Percentiles rank a stretch among this genome's conserved stretches.
phyloP scores from a whole-genome alignment of 495 filamentous ascomycete species.

The Talaromyces stipitatus region DNA sequence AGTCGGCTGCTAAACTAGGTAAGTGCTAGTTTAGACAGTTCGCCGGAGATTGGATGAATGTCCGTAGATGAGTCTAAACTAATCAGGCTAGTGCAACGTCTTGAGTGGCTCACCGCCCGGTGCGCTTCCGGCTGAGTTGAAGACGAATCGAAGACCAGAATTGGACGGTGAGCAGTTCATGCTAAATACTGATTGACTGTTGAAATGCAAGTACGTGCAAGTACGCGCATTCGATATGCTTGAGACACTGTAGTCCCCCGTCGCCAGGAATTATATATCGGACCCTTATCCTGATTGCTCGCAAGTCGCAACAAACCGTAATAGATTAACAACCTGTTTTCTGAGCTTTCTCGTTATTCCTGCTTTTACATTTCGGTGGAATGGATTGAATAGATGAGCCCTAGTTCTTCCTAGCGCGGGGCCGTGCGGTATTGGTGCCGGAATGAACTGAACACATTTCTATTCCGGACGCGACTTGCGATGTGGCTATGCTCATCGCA shows the following conservation, averaged over 20 bases:
- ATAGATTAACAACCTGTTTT: background rate
- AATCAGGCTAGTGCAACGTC: background rate
- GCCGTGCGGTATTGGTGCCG: background rate
- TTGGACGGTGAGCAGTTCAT: background rate
- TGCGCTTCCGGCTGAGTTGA: background rate
- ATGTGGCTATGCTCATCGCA: background rate
- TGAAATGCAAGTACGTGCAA: background rate
- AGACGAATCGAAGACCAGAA: background rate
- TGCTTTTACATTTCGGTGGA: background rate
- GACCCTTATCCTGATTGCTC: background rate
- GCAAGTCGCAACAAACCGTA: background rate
- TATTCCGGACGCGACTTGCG: background rate
- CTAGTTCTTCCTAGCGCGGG: background rate
- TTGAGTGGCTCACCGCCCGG: background rate
- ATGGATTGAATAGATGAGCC: background rate
- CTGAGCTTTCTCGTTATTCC: background rate
- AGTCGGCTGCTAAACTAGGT: background rate
- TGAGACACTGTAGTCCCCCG: background rate
- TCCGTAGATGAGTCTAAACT: background rate
- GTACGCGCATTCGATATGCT: background rate
- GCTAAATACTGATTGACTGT: background rate
- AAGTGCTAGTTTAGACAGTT: background rate
- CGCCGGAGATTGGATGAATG: background rate
- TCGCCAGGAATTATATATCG: too few species aligned
- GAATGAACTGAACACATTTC: background rate